Base-by-base conservation (phyloP, 192 early-diverging fungal species). In the Lobulomyces angularis region DNA sequence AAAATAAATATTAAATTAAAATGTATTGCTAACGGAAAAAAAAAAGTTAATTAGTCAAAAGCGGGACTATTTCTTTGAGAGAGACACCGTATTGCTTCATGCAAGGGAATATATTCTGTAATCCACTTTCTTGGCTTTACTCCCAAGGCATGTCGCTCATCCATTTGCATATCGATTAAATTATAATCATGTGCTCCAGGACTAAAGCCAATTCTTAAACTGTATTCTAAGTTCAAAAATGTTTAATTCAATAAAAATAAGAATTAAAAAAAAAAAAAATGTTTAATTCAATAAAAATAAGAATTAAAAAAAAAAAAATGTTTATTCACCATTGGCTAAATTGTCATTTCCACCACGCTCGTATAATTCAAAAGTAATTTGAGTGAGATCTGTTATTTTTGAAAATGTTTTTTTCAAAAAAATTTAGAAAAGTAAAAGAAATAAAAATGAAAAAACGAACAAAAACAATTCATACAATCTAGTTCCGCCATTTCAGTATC, bases 291-390 rank as follows among this genome's bases (percentile, higher is more conserved):
- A n/a, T n/a, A n/a, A n/a, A n/a, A n/a, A n/a, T n/a, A n/a, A n/a
- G n/a, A n/a, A n/a, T n/a, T n/a, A n/a, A n/a, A n/a, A n/a, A n/a
- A n/a, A n/a, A n/a, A n/a, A n/a, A n/a, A n/a, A n/a, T n/a, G n/a
- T n/a, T n/a, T n/a, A n/a, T n/a, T n/a, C n/a, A n/a, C n/a, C n/a
- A n/a, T n/a, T n/a, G n/a, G n/a, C n/a, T n/a, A n/a, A n/a, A n/a
- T n/a, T n/a, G n/a, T n/a, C n/a, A 36, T 70, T 56, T 17, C 69
- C 57, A 38, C 64, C 79, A 33, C 90, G 67, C 66, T 94, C 90
- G 42, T 94, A 90, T 2, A 97, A 60, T 58, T 97, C 93, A 62
- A 97, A 94, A 4, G 86, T 90, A 38, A 97, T 97, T 46, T 97
- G 93, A 1, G 93, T 94, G 35, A 97, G 56, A 55, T 90, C 83